Evolutionary conservation across 352 stramenopile species (phyloP).

Genomic region (Globisporangium canariense): DNA sequence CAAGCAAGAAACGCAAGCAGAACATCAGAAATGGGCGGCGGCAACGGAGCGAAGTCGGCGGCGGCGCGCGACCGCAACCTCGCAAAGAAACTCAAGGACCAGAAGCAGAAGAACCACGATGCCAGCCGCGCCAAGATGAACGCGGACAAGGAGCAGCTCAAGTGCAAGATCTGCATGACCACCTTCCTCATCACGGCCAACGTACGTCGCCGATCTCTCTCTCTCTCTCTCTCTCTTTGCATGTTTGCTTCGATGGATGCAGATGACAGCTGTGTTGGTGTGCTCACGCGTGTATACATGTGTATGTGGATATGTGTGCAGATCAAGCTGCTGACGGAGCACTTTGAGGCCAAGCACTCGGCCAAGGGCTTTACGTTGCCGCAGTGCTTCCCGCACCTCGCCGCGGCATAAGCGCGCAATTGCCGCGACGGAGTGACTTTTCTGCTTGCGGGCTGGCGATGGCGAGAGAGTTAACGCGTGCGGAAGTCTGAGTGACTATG

Average conservation of each 20-base stretch:
- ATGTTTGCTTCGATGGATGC: background rate
- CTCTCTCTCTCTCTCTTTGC: background rate
- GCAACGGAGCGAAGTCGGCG: conserved; percentile 81
- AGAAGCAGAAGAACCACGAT: conserved; percentile 77
- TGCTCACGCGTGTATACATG: background rate
- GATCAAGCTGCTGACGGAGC: conserved; percentile 61
- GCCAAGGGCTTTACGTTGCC: conserved; percentile 60
- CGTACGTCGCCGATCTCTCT: conserved; percentile 31
- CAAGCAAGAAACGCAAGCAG: background rate
- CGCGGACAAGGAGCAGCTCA: conserved; percentile 67
- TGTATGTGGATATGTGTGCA: conserved; percentile 16
- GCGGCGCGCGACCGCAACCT: conserved; percentile 82
- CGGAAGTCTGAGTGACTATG: background rate
- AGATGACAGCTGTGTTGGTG: background rate
- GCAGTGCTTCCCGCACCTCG: conserved; percentile 62
- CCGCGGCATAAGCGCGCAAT: conserved; percentile 5
- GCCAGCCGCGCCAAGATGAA: conserved; percentile 82
- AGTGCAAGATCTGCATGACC: conserved; percentile 88
- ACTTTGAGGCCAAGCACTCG: conserved; percentile 75
- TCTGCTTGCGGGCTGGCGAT: background rate
- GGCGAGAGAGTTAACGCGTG: background rate
- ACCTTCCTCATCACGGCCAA: conserved; percentile 85
- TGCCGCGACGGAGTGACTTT: background rate
- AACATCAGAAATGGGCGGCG: conserved; percentile 61
- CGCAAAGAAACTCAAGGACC: conserved; percentile 82